Percentiles rank a stretch among this genome's conserved stretches.
phyloP scores from a whole-genome alignment of 2,329 filamentous ascomycete genomes.

The Aspergillus luchuensis region DNA sequence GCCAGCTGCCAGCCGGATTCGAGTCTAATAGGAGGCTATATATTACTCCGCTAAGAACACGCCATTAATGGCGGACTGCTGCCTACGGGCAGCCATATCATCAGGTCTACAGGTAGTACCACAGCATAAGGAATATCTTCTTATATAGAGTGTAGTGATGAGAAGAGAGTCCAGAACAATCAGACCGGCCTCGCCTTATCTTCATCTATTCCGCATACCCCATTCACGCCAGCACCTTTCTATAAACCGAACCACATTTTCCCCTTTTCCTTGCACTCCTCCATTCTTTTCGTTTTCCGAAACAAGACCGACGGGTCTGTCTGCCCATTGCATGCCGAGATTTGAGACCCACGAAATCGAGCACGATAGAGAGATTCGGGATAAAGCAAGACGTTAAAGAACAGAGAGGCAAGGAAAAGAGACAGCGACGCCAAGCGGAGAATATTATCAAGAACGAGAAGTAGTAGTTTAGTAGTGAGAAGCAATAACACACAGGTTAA shows the following conservation, averaged over 20 bases:
- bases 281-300: neutral
- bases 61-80: no score
- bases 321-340: neutral
- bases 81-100: no score
- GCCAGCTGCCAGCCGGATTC: no score
- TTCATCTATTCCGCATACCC: slow-evolving; percentile 1
- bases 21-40: no score
- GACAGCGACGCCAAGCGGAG: slow-evolving; percentile 9
- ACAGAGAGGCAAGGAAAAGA: neutral
- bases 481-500: neutral
- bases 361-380: neutral
- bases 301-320: neutral
- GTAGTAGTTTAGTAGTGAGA: slow-evolving; percentile 6
- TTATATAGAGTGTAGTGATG: slow-evolving; percentile 5
- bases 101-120: neutral
- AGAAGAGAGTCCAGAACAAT: slow-evolving; percentile 1
- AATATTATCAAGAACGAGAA: slow-evolving; percentile 11
- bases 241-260: neutral
- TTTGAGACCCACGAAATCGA: neutral
- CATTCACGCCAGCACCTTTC: slow-evolving; percentile 2
- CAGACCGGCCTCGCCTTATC: neutral
- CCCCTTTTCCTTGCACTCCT: neutral
- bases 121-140: neutral
- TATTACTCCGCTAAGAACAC: no score
- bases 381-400: neutral